These are phyloP conservation scores for Fraxinus pennsylvanica DNA, from an alignment of 257 asterid species.

Conservation along the genomic window DNA sequence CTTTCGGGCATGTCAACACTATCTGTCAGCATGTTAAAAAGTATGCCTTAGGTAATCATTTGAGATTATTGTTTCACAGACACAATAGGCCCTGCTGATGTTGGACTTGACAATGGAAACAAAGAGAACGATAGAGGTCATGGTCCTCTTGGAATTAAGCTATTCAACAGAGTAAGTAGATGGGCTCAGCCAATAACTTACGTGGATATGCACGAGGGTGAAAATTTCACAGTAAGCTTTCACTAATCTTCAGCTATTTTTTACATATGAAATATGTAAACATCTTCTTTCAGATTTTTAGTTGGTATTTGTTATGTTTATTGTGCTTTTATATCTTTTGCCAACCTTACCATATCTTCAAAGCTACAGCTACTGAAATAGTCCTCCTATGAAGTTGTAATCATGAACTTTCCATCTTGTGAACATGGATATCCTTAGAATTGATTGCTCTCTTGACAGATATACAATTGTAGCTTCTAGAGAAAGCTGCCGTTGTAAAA, in stretches of 20 bases:
- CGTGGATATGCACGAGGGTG: conserved; percentile 73
- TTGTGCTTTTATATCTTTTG: conserved; percentile 1
- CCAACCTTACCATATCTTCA: conserved; percentile 16
- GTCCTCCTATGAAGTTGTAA: not conserved
- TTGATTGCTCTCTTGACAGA: not conserved
- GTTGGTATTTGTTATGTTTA: not conserved
- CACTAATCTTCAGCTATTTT: conserved; percentile 13
- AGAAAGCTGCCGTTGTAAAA: not conserved
- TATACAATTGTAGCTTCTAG: conserved; percentile 8
- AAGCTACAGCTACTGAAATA: not conserved
- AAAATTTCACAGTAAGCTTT: conserved; percentile 67
- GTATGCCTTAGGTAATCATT: not conserved
- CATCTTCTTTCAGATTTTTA: not conserved
- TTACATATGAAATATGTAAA: not conserved
- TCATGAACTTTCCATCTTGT: not conserved
- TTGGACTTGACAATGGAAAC: conserved; percentile 69
- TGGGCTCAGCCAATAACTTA: conserved; percentile 95
- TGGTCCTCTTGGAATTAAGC: conserved; percentile 67
- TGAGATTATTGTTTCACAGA: conserved; percentile 49
- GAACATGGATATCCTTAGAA: conserved; percentile 8
- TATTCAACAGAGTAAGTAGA: conserved; percentile 70
- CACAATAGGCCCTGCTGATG: conserved; percentile 69
- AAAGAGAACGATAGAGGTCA: conserved; percentile 86
- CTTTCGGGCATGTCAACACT: not conserved
- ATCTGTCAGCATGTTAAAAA: conserved; percentile 7